These are phyloP conservation scores for Acorus calamus DNA, from an alignment of 106 monocot genomes.

Conservation along the genomic window DNA sequence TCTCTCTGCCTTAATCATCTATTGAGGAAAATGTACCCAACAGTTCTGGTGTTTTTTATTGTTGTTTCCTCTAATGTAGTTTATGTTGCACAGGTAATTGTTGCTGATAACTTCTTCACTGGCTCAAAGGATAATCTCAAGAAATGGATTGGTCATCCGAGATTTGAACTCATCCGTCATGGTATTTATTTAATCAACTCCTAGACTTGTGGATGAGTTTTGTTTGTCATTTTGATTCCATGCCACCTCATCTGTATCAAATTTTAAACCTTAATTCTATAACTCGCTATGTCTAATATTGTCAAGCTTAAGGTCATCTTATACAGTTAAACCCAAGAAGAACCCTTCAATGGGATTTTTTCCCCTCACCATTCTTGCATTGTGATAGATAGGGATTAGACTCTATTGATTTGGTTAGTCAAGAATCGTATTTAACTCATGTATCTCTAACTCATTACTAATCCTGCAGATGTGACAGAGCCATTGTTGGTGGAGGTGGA, in stretches of 20 bases:
- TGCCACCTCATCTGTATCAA: too few species aligned
- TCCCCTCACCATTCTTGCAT: neutral
- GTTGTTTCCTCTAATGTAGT: conserved; percentile 5
- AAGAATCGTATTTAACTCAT: neutral
- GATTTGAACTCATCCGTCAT: conserved; percentile 96
- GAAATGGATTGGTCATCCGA: conserved; percentile 91
- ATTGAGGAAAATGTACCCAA: neutral
- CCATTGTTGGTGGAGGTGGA: conserved; percentile 89
- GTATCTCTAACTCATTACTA: neutral
- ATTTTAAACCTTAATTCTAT: too few species aligned
- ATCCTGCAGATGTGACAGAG: conserved; percentile 80
- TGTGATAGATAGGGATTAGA: neutral
- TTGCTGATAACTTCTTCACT: conserved; percentile 83
- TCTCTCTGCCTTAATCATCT: too few species aligned
- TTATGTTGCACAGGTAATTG: conserved; percentile 49
- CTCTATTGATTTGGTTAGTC: neutral
- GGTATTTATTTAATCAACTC: conserved; percentile 42
- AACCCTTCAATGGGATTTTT: too few species aligned
- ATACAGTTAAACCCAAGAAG: too few species aligned
- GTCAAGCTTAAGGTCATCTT: too few species aligned
- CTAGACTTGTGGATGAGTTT: too few species aligned
- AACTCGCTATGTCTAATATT: too few species aligned
- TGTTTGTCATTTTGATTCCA: too few species aligned
- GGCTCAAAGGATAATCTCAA: conserved; percentile 91
- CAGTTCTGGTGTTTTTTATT: neutral